Conservation (phyloP, 2,329 filamentous ascomycete genomes). For the Fusarium begoniae region DNA sequence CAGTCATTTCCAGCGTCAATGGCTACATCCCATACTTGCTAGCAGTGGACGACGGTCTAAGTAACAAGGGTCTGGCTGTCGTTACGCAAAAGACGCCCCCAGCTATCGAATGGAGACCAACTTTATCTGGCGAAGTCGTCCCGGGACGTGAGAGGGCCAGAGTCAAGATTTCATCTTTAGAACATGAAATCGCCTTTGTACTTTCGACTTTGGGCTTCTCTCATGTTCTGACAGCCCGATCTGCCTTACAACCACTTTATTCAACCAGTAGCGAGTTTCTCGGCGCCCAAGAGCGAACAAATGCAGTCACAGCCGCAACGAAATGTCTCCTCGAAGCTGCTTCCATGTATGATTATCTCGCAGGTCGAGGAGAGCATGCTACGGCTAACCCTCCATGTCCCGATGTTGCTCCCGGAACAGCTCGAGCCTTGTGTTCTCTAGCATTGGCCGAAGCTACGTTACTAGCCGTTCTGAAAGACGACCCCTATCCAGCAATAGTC, state of each 20-base stretch:
- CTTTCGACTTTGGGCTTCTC: slow-evolving; percentile 81
- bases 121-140: slow-evolving; percentile 71
- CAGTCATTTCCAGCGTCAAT: slow-evolving; percentile 74
- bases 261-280: slow-evolving; percentile 69
- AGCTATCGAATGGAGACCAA: slow-evolving; percentile 85
- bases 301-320: slow-evolving; percentile 77
- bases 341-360: slow-evolving; percentile 78
- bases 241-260: slow-evolving; percentile 78
- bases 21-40: slow-evolving; percentile 87
- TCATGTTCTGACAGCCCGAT: slow-evolving; percentile 76
- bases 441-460: slow-evolving; percentile 89
- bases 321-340: slow-evolving; percentile 81
- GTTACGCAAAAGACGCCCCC: slow-evolving; percentile 69
- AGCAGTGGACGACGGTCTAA: slow-evolving; percentile 78
- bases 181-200: slow-evolving; percentile 84
- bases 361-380: slow-evolving; percentile 61
- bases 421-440: slow-evolving; percentile 69
- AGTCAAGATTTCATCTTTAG: slow-evolving; percentile 76
- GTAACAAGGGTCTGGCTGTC: slow-evolving; percentile 51
- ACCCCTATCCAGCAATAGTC: slow-evolving; percentile 86
- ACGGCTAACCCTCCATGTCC: slow-evolving; percentile 55
- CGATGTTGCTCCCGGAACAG: slow-evolving; percentile 63
- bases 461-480: slow-evolving; percentile 90
- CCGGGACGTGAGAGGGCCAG: slow-evolving; percentile 72
- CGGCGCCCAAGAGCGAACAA: slow-evolving; percentile 71